Conservation (phyloP, 768 basidiomycete species). For the Russula lepida region DNA sequence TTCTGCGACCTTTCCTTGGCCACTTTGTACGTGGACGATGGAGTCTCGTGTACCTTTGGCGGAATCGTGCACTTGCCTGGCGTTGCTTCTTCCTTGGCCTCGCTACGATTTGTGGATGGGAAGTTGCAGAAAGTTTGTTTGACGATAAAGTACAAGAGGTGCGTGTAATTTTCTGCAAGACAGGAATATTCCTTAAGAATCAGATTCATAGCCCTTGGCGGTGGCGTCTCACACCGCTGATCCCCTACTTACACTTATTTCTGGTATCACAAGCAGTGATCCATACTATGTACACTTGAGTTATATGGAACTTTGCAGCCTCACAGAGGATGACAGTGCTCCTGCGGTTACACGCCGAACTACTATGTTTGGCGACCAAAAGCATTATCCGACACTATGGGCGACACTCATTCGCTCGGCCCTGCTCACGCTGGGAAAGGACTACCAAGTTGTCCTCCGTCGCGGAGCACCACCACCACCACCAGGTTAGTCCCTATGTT, state of each 20-base stretch:
- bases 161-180: constrained; percentile 8
- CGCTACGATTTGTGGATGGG: constrained; percentile 52
- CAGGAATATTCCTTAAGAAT: not conserved
- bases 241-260: constrained; percentile 48
- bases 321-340: constrained; percentile 39
- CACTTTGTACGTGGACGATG: constrained; percentile 55
- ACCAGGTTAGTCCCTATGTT: not conserved
- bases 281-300: constrained; percentile 53
- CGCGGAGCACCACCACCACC: constrained; percentile 41
- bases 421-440: constrained; percentile 52
- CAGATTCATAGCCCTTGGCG: constrained; percentile 35
- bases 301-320: constrained; percentile 48
- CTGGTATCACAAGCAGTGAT: constrained; percentile 52
- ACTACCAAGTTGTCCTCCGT: constrained; percentile 59
- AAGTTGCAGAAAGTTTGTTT: constrained; percentile 52
- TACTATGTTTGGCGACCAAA: constrained; percentile 60
- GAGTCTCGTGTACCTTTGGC: constrained; percentile 43
- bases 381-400: constrained; percentile 59
- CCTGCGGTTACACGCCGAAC: constrained; percentile 39
- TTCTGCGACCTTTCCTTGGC: constrained; percentile 52
- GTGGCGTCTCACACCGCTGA: constrained; percentile 41
- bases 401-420: constrained; percentile 46
- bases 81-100: constrained; percentile 45
- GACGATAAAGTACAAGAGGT: constrained; percentile 54
- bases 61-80: constrained; percentile 37